Evolutionary conservation across 805 yeast genomes (phyloP), one percentile per base, ranked within the genome.

Genomic region (Starmerella sp.): DNA sequence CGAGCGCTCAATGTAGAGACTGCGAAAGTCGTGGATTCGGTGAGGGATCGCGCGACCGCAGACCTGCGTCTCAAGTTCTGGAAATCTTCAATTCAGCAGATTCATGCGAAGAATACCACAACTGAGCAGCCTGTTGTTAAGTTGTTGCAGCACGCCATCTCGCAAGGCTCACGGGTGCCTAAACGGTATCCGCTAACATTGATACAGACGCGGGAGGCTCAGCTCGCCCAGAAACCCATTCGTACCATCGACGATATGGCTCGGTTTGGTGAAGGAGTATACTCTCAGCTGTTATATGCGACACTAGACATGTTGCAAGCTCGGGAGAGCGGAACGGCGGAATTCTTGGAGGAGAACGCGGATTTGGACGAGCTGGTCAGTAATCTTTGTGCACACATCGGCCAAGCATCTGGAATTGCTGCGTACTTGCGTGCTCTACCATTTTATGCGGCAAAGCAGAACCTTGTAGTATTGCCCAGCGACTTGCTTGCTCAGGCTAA

Each of bases 261-360:
- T 51, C 77, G 86, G 1, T 82, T 77, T 63, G 95, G 95, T 1
- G 95, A 87, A 67, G 93, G 91, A 0, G 78, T 84, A 0, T 76
- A 76, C 61, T 83, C 95, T 1, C 93, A 85, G 66, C 69, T 84
- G 62, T 82, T 82, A 62, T 86, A 87, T 62, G 65, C 65, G 0
- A 53, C 57, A 7, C 51, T 62, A 3, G 66, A 63, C 32, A 54
- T 58, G 54, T 69, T 82, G 14, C 73, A 80, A 8, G 87, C 82
- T 61, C 80, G 80, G 5, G 68, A 80, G 14, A 75, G 83, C 1
- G 86, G 86, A 0, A 73, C 79, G 0, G 73, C 77, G 13, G 65
- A 69, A 42, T 63, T 80, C 35, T 66, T 84, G 36, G 80, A 77
- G 56, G 64, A 68, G 29, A 75, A 80, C 45, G 68, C 75, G 0